These are phyloP conservation scores for Podospora anserina DNA, from an alignment of 495 filamentous ascomycete species.

Conservation along the genomic window DNA sequence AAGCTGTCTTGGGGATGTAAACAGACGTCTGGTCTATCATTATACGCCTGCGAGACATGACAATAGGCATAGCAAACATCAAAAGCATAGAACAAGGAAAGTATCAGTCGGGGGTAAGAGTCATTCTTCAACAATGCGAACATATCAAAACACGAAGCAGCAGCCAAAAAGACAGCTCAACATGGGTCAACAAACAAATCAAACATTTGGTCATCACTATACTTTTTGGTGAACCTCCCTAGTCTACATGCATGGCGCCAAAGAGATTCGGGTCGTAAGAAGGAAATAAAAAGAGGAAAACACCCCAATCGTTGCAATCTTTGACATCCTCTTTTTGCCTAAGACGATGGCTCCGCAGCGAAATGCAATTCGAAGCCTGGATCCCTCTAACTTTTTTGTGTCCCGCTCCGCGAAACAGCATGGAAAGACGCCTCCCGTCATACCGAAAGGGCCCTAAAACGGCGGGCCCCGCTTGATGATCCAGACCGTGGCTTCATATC, in stretches of 20 bases:
- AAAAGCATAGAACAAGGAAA: background rate
- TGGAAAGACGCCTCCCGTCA: slow-evolving; percentile 32
- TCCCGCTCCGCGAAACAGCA: slow-evolving; percentile 31
- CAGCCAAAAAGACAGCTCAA: background rate
- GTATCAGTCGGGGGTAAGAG: background rate
- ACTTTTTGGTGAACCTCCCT: slow-evolving; percentile 38
- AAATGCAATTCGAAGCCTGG: slow-evolving; percentile 30
- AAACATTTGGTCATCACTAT: slow-evolving; percentile 4
- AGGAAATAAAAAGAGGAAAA: slow-evolving; percentile 31
- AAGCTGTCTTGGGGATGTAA: background rate
- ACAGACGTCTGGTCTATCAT: background rate
- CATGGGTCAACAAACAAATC: background rate
- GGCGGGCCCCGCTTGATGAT: slow-evolving; percentile 11
- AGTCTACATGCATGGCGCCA: slow-evolving; percentile 48
- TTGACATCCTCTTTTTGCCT: slow-evolving; percentile 33
- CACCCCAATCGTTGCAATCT: slow-evolving; percentile 37
- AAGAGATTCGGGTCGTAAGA: slow-evolving; percentile 37
- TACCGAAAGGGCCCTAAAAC: slow-evolving; percentile 18
- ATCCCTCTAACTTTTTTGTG: slow-evolving; percentile 26
- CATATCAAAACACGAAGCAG: background rate
- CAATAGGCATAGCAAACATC: background rate
- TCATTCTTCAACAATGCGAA: background rate
- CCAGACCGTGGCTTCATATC: slow-evolving; percentile 31
- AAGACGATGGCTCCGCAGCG: slow-evolving; percentile 22
- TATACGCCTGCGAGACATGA: background rate